Conservation (phyloP, 83 land plant genomes). For the Larix sibirica region DNA sequence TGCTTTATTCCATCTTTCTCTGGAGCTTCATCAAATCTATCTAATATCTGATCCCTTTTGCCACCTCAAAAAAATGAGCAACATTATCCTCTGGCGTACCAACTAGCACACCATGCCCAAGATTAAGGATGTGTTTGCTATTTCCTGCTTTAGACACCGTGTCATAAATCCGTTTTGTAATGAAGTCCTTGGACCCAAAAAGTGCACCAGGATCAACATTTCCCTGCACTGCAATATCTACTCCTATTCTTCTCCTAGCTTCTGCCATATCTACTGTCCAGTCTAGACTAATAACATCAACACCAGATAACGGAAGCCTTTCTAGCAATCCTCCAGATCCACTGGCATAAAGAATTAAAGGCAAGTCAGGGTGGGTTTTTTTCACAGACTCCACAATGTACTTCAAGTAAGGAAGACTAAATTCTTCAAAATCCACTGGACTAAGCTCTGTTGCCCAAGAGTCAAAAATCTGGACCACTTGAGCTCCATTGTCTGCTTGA, state of each 20-base stretch:
- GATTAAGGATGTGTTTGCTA: conserved; percentile 82
- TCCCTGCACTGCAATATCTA: conserved; percentile 87
- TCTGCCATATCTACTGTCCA: conserved; percentile 99
- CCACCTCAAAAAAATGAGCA: conserved; percentile 94
- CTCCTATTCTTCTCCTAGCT: conserved; percentile 86
- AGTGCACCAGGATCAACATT: conserved; percentile 89
- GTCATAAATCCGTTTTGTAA: conserved; percentile 62
- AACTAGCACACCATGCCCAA: conserved; percentile 92
- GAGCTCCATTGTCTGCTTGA: conserved; percentile 96
- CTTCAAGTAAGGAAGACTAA: conserved; percentile 90
- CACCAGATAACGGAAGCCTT: conserved; percentile 85
- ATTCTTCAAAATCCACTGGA: conserved; percentile 90
- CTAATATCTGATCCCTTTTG: conserved; percentile 69
- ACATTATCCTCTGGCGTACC: conserved; percentile 98
- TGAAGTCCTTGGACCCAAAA: conserved; percentile 86
- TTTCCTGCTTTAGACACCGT: conserved; percentile 86
- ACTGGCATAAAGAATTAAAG: conserved; percentile 91
- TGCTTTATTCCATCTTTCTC: too few relatives aligned
- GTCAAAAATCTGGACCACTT: conserved; percentile 96
- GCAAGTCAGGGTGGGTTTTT: conserved; percentile 81
- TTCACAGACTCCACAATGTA: conserved; percentile 84
- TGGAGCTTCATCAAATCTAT: background rate
- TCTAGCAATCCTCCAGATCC: conserved; percentile 96
- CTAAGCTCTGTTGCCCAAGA: conserved; percentile 98
- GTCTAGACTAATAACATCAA: conserved; percentile 95